These are phyloP conservation scores for Lasiosphaeria ovina DNA, from an alignment of 495 filamentous ascomycete species.

Conservation along the genomic window DNA sequence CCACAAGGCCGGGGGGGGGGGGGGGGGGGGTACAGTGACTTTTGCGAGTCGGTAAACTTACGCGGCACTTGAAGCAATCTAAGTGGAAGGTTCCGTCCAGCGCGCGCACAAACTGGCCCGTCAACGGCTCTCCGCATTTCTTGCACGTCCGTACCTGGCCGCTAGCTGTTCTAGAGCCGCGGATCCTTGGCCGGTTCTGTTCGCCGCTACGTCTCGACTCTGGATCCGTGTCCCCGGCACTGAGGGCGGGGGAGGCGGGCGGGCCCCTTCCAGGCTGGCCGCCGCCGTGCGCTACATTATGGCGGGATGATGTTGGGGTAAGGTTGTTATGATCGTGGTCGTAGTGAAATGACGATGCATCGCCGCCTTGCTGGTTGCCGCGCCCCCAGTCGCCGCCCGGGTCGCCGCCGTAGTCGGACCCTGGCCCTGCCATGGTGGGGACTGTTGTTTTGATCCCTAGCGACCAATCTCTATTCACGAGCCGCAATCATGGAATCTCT, in stretches of 20 bases:
- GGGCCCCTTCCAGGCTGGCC: slow-evolving; percentile 27
- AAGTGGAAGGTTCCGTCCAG: slow-evolving; percentile 91
- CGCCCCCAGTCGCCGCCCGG: slow-evolving; percentile 26
- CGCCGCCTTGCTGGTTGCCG: slow-evolving; percentile 11
- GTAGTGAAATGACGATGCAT: slow-evolving; percentile 29
- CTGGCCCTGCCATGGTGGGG: slow-evolving; percentile 30
- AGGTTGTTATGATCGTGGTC: slow-evolving; percentile 35
- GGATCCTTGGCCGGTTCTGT: slow-evolving; percentile 45
- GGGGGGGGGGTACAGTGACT: background rate
- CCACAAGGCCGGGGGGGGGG: background rate
- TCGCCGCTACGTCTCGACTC: slow-evolving; percentile 46
- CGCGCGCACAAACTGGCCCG: slow-evolving; percentile 93
- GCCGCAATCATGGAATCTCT: slow-evolving; percentile 19
- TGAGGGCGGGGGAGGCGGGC: slow-evolving; percentile 41
- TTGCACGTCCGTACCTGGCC: slow-evolving; percentile 68
- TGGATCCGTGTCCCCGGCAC: slow-evolving; percentile 34
- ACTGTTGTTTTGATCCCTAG: slow-evolving; percentile 19
- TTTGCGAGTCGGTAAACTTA: slow-evolving; percentile 49
- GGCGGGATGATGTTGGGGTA: slow-evolving; percentile 37
- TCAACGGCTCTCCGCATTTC: slow-evolving; percentile 81
- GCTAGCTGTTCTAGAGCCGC: slow-evolving; percentile 47
- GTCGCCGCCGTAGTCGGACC: slow-evolving; percentile 28
- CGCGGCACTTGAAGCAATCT: slow-evolving; percentile 96
- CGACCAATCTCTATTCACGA: slow-evolving; percentile 18
- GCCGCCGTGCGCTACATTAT: slow-evolving; percentile 33